phyloP scores from a whole-genome alignment of 306 rosid species.

The Rubus idaeus region DNA sequence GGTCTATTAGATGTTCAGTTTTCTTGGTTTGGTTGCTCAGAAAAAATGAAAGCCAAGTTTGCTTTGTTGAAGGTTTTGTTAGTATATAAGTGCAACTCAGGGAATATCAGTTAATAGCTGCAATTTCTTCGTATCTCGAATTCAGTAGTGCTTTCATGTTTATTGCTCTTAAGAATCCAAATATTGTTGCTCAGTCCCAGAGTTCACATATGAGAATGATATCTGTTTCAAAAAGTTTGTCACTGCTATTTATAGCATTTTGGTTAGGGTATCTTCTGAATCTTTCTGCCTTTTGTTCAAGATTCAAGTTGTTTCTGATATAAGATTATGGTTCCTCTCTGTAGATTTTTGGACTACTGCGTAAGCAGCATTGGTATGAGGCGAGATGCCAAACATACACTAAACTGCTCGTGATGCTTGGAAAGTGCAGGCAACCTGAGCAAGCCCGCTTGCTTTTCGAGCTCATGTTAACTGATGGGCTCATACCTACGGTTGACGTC shows the following conservation, averaged over 20 bases:
- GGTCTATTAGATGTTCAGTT: not conserved
- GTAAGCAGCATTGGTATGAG: conserved; percentile 81
- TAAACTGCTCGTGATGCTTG: conserved; percentile 78
- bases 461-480: conserved; percentile 76
- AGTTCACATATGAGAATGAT: not conserved
- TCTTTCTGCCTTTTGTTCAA: not conserved
- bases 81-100: not conserved
- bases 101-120: not conserved
- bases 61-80: not conserved
- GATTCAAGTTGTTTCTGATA: conserved; percentile 15
- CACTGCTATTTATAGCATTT: not conserved
- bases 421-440: conserved; percentile 75
- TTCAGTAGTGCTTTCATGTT: not conserved
- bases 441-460: conserved; percentile 69
- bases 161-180: not conserved
- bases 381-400: conserved; percentile 85
- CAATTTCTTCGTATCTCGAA: not conserved
- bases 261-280: not conserved
- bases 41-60: not conserved
- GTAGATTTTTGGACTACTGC: conserved; percentile 80
- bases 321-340: conserved; percentile 4
- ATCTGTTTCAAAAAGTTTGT: not conserved
- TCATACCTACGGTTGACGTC: conserved; percentile 73
- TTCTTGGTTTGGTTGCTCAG: not conserved
- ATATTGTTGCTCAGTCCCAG: not conserved